phyloP scores from a whole-genome alignment of 805 yeast genomes.

The Schwanniomyces pseudopolymorphus region DNA sequence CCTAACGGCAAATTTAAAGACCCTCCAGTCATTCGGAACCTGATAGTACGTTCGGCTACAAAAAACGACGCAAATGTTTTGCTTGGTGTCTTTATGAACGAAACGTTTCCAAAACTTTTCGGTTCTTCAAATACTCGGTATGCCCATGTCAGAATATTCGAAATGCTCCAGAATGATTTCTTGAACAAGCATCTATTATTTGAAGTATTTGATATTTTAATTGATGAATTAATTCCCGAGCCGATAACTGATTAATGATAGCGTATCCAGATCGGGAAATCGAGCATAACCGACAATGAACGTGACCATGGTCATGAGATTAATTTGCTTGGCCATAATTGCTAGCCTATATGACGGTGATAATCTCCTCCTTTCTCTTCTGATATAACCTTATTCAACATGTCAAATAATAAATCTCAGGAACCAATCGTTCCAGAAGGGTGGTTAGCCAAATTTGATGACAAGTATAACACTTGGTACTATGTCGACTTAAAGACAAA shows the following conservation, averaged over 20 bases:
- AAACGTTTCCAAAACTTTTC: conserved; percentile 68
- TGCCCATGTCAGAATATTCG: conserved; percentile 62
- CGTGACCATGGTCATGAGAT: not conserved
- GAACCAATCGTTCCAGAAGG: conserved; percentile 62
- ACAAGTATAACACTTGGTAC: conserved; percentile 69
- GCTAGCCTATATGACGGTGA: not conserved
- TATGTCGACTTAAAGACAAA: conserved; percentile 74
- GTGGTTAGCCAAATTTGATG: conserved; percentile 75
- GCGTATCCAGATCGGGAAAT: not conserved
- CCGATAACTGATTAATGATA: not conserved
- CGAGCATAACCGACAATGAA: not conserved
- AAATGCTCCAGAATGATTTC: conserved; percentile 70
- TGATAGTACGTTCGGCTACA: conserved; percentile 51
- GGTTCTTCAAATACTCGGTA: conserved; percentile 63
- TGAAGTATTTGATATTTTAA: conserved; percentile 55
- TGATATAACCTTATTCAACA: not conserved
- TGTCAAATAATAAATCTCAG: conserved; percentile 10
- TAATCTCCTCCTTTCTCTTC: not conserved
- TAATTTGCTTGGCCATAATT: not conserved
- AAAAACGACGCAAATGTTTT: conserved; percentile 58
- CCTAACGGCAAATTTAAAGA: conserved; percentile 52
- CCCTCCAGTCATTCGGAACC: conserved; percentile 45
- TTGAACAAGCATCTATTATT: conserved; percentile 65
- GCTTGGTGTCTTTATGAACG: conserved; percentile 57
- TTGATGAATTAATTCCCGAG: conserved; percentile 47